These are phyloP conservation scores for Collybia sordida DNA, from an alignment of 768 basidiomycete species.

Conservation along the genomic window DNA sequence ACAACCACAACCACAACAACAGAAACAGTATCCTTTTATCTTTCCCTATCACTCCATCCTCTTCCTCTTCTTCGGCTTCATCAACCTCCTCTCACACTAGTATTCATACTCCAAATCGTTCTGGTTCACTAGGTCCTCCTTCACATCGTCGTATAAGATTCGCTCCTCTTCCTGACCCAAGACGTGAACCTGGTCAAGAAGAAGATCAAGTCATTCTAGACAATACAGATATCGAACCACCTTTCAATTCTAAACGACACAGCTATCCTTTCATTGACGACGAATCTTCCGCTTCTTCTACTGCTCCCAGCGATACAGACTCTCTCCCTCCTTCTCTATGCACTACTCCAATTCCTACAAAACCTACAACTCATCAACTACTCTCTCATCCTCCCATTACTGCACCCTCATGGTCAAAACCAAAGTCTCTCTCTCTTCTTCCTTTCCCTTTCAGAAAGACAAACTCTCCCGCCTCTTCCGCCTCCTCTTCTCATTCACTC, in stretches of 20 bases:
- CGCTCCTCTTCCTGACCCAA: conserved; percentile 82
- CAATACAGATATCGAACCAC: conserved; percentile 28
- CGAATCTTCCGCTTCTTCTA: conserved; percentile 9
- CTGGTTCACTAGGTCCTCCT: neutral
- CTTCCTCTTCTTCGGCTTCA: conserved; percentile 13
- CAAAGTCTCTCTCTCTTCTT: conserved; percentile 17
- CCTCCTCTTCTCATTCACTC: conserved; percentile 29
- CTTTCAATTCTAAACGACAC: conserved; percentile 20
- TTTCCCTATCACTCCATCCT: neutral
- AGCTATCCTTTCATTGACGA: conserved; percentile 1
- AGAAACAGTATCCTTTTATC: conserved; percentile 5
- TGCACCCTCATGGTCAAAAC: conserved; percentile 25
- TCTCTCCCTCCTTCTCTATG: conserved; percentile 5
- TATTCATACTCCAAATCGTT: neutral
- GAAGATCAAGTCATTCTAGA: conserved; percentile 33
- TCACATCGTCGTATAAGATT: conserved; percentile 58
- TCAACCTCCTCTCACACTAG: conserved; percentile 10
- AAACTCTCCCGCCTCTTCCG: conserved; percentile 23
- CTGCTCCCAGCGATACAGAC: conserved; percentile 4
- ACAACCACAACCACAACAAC: too few relatives aligned
- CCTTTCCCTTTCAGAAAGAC: conserved; percentile 19
- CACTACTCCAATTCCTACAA: conserved; percentile 17
- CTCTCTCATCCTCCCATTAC: conserved; percentile 16
- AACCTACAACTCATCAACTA: conserved; percentile 24
- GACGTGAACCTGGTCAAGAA: conserved; percentile 30